phyloP scores from a whole-genome alignment of 257 asterid genomes.

The Primulina tabacum region DNA sequence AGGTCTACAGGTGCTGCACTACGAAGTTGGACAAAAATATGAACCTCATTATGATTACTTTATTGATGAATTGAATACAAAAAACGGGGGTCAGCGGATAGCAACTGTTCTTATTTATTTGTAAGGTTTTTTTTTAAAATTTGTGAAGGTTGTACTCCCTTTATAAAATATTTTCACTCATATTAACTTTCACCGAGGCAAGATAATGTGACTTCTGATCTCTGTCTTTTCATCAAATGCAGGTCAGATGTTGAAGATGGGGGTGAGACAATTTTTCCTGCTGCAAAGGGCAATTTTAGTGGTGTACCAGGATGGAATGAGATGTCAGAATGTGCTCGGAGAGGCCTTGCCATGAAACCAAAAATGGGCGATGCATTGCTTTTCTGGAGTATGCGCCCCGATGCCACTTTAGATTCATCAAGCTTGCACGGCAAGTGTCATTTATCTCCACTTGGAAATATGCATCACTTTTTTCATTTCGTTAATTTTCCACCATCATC shows the following conservation, averaged over 20 bases:
- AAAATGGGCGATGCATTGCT: slow-evolving; percentile 77
- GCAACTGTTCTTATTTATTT: slow-evolving; percentile 89
- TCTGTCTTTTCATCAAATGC: slow-evolving; percentile 23
- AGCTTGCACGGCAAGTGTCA: slow-evolving; percentile 77
- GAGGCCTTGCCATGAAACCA: slow-evolving; percentile 76
- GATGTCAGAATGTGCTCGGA: slow-evolving; percentile 70
- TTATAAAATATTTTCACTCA: neutral
- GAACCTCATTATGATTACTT: slow-evolving; percentile 90
- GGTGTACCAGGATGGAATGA: slow-evolving; percentile 54
- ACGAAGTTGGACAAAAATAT: slow-evolving; percentile 85
- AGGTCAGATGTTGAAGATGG: slow-evolving; percentile 99
- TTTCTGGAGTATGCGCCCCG: slow-evolving; percentile 94
- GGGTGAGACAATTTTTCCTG: slow-evolving; percentile 89
- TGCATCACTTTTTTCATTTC: no score
- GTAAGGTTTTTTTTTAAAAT: slow-evolving; percentile 43
- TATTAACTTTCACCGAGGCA: slow-evolving; percentile 12
- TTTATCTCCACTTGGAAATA: slow-evolving; percentile 5
- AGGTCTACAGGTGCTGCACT: slow-evolving; percentile 81
- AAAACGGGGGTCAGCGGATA: slow-evolving; percentile 87
- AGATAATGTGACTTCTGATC: neutral
- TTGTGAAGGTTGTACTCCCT: slow-evolving; percentile 18
- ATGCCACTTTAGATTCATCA: slow-evolving; percentile 70
- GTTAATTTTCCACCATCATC: no score
- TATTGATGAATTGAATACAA: slow-evolving; percentile 70
- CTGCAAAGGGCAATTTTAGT: slow-evolving; percentile 69